Evolutionary conservation across 139 green algal species (phyloP).

Genomic region (Spirogloea muscicola): DNA sequence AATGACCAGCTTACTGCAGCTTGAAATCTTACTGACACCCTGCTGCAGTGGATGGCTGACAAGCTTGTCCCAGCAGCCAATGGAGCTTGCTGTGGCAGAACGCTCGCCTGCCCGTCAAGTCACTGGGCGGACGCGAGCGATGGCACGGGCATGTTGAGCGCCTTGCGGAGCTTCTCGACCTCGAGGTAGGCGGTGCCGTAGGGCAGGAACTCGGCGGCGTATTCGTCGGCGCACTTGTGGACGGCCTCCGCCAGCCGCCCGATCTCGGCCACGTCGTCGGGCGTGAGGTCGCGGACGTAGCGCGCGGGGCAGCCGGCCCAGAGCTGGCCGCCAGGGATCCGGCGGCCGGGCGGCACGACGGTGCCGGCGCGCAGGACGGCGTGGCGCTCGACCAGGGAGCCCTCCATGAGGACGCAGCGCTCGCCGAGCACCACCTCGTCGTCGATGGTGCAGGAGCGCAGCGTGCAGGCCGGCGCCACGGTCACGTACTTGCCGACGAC

Average conservation of each 20-base stretch:
- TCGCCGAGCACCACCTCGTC: constrained; percentile 52
- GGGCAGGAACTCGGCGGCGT: constrained; percentile 50
- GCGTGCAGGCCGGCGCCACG: constrained; percentile 30
- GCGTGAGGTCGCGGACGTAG: constrained; percentile 47
- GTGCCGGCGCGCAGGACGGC: constrained; percentile 76
- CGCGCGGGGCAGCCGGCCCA: constrained; percentile 88
- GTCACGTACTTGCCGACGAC: constrained; percentile 50
- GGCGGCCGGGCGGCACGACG: constrained; percentile 68
- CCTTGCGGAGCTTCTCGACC: constrained; percentile 30
- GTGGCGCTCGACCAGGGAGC: constrained; percentile 62
- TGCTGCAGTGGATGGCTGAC: no score
- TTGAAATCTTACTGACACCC: no score
- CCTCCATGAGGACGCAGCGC: constrained; percentile 48
- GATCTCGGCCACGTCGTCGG: constrained; percentile 46
- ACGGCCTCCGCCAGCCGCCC: constrained; percentile 40
- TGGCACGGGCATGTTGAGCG: no score
- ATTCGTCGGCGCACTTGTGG: constrained; percentile 3
- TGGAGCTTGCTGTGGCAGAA: no score
- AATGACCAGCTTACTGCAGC: no score
- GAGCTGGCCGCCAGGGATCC: constrained; percentile 73
- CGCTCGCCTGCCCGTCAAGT: no score
- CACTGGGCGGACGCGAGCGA: no score
- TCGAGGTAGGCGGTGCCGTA: constrained; percentile 48
- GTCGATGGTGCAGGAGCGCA: constrained; percentile 50
- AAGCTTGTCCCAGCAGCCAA: no score